Evolutionary conservation across 768 basidiomycete genomes (phyloP).

Genomic region (Phlebiopsis gigantea): DNA sequence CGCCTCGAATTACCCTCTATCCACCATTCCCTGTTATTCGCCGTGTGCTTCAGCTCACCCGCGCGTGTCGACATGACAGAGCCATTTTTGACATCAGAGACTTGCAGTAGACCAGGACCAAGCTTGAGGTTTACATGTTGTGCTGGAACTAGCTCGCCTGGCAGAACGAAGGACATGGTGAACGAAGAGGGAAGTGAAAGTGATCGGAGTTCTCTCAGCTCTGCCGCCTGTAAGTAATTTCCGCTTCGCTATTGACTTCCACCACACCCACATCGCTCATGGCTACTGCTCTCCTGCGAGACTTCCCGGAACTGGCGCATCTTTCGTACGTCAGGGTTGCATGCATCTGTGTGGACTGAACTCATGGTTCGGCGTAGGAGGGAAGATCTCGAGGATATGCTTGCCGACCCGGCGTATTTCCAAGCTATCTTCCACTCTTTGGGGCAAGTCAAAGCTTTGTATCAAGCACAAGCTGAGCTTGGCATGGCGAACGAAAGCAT

Average conservation of each 20-base stretch:
- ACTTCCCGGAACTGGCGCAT: slow-evolving; percentile 71
- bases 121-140: slow-evolving; percentile 79
- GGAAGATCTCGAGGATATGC: slow-evolving; percentile 86
- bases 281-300: slow-evolving; percentile 30
- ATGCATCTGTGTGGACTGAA: background rate
- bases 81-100: slow-evolving; percentile 25
- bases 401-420: slow-evolving; percentile 78
- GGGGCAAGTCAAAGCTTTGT: slow-evolving; percentile 64
- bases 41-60: slow-evolving; percentile 62
- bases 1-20: slow-evolving; percentile 81
- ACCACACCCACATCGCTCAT: slow-evolving; percentile 6
- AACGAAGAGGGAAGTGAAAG: slow-evolving; percentile 6
- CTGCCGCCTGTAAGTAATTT: background rate
- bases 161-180: slow-evolving; percentile 62
- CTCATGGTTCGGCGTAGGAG: slow-evolving; percentile 45
- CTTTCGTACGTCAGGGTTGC: slow-evolving; percentile 55
- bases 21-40: slow-evolving; percentile 81
- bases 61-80: slow-evolving; percentile 59
- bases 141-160: slow-evolving; percentile 73
- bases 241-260: background rate
- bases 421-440: slow-evolving; percentile 84
- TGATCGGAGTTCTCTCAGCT: background rate
- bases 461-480: slow-evolving; percentile 72
- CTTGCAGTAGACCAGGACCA: slow-evolving; percentile 75
- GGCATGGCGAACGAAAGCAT: slow-evolving; percentile 83